Conservation (phyloP, 441 rosid species). For the Erysimum cheiri region DNA sequence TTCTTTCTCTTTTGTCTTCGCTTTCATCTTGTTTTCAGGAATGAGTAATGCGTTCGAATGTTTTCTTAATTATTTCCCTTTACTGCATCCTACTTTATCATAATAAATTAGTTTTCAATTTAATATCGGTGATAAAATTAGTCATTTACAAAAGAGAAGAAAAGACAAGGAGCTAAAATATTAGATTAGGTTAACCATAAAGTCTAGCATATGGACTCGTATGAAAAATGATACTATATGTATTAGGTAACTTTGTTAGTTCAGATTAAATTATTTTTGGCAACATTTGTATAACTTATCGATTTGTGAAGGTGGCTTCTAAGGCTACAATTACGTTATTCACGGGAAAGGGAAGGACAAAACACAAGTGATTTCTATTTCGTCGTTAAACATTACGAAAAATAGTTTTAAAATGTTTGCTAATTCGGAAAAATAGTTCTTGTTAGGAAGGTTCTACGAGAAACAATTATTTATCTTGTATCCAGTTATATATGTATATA, state of each 20-base stretch:
- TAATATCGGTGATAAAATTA: not conserved
- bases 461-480: not conserved
- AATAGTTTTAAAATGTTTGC: not conserved
- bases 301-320: constrained; percentile 20
- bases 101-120: not conserved
- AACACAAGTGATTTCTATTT: not conserved
- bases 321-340: constrained; percentile 10
- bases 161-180: constrained; percentile 39
- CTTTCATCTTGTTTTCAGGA: constrained; percentile 34
- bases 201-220: constrained; percentile 5
- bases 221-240: constrained; percentile 5
- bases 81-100: not conserved
- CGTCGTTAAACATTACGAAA: not conserved
- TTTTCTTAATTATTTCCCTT: not conserved
- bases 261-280: not conserved
- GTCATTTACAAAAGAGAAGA: constrained; percentile 3
- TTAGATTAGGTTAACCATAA: constrained; percentile 38
- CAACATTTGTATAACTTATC: not conserved
- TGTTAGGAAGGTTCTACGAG: constrained; percentile 12
- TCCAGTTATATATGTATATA: not conserved
- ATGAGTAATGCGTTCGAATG: constrained; percentile 11
- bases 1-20: constrained; percentile 26
- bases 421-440: not conserved
- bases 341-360: constrained; percentile 6
- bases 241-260: constrained; percentile 36